These are phyloP conservation scores for Ascoidea rubescens DNA, from an alignment of 805 yeast species.

Conservation along the genomic window DNA sequence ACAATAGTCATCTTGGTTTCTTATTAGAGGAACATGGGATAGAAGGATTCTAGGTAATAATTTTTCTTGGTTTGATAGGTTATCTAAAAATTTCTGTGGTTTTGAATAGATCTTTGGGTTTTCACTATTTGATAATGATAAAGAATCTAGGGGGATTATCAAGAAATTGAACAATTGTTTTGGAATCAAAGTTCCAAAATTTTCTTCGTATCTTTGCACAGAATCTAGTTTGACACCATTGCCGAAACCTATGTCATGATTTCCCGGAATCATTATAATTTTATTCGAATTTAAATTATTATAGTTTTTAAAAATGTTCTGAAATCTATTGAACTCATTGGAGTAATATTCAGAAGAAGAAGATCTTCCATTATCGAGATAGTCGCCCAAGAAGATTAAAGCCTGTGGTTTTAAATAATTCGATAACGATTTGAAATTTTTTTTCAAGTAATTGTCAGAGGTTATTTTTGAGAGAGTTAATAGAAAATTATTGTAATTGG, in stretches of 20 bases:
- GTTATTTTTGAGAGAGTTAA: constrained; percentile 43
- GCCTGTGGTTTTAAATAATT: constrained; percentile 55
- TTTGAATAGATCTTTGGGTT: constrained; percentile 23
- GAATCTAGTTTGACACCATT: constrained; percentile 45
- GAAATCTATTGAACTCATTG: constrained; percentile 56
- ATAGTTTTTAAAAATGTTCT: constrained; percentile 45
- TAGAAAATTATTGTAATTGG: constrained; percentile 39
- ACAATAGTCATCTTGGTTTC: constrained; percentile 52
- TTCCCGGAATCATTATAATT: constrained; percentile 55
- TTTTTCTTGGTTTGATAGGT: constrained; percentile 14
- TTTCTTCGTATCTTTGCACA: constrained; percentile 46
- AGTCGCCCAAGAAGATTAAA: constrained; percentile 73
- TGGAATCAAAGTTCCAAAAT: constrained; percentile 53
- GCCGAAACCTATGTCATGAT: constrained; percentile 95
- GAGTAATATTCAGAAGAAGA: constrained; percentile 64
- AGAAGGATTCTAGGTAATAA: constrained; percentile 50
- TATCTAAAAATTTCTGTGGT: constrained; percentile 38
- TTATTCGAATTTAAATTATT: constrained; percentile 28
- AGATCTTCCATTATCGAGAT: constrained; percentile 89
- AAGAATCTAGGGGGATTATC: constrained; percentile 61
- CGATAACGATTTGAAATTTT: constrained; percentile 56
- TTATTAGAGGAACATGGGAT: constrained; percentile 78
- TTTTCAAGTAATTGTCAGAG: constrained; percentile 66
- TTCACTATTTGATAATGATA: constrained; percentile 48
- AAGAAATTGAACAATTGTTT: constrained; percentile 52